phyloP scores from a whole-genome alignment of 441 rosid species.

The Melastoma candidum region DNA sequence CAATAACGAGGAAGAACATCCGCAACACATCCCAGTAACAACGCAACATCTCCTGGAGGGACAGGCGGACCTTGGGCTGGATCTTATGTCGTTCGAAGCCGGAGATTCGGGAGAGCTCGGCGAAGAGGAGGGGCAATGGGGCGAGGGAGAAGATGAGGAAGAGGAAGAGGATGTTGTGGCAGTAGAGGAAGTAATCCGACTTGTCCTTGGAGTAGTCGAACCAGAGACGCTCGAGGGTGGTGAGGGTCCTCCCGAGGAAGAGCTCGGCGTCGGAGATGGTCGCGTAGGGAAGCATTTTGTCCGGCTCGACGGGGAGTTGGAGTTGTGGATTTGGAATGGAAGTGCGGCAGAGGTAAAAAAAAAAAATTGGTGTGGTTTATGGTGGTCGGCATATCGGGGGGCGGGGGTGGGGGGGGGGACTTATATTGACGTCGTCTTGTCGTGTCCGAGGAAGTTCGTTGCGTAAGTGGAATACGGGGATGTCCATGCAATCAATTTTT shows the following conservation, averaged over 20 bases:
- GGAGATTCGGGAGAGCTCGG: slow-evolving; percentile 42
- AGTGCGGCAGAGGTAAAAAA: too few relatives aligned
- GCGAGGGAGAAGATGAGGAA: slow-evolving; percentile 58
- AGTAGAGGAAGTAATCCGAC: slow-evolving; percentile 72
- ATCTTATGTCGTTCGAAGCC: slow-evolving; percentile 58
- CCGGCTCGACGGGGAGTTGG: too few relatives aligned
- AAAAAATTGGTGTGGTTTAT: too few relatives aligned
- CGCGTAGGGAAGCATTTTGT: slow-evolving; percentile 62
- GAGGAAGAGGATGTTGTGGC: slow-evolving; percentile 73
- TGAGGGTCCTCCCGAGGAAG: slow-evolving; percentile 72
- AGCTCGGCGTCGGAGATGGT: slow-evolving; percentile 51
- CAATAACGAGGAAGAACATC: slow-evolving; percentile 68
- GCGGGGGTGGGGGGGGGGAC: too few relatives aligned
- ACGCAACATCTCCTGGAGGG: slow-evolving; percentile 43
- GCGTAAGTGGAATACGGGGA: too few relatives aligned
- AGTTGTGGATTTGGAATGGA: too few relatives aligned
- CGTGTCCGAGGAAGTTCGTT: too few relatives aligned
- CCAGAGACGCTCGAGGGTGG: slow-evolving; percentile 64
- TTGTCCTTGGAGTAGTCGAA: slow-evolving; percentile 70
- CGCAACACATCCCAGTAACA: slow-evolving; percentile 79
- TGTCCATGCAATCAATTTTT: too few relatives aligned
- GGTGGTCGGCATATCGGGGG: too few relatives aligned
- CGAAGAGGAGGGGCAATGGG: slow-evolving; percentile 57
- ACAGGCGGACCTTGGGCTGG: slow-evolving; percentile 74
- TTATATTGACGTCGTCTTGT: too few relatives aligned